A percentile compares a stretch with the other conserved stretches of the same genome.
phyloP scores from a whole-genome alignment of 371 early-diverging fungal species.

The Rhizomucor miehei region DNA sequence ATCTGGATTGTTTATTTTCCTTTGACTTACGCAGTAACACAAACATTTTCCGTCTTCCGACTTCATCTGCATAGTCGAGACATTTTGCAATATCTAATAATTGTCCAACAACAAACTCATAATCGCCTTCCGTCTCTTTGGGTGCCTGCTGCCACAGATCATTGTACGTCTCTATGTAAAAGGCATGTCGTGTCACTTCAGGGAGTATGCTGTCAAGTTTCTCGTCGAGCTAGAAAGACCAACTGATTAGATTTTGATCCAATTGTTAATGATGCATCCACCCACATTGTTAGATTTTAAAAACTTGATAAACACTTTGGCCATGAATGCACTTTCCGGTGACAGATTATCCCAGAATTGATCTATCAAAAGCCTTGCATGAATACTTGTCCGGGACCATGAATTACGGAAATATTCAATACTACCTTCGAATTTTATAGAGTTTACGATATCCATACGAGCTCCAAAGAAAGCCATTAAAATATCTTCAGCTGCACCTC shows the following conservation, averaged over 20 bases:
- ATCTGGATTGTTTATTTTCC: not conserved
- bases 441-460: constrained; percentile 64
- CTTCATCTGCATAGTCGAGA: constrained; percentile 87
- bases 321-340: constrained; percentile 75
- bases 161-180: constrained; percentile 65
- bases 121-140: constrained; percentile 58
- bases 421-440: constrained; percentile 55
- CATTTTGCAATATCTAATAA: constrained; percentile 70
- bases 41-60: constrained; percentile 80
- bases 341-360: constrained; percentile 78
- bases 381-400: not conserved
- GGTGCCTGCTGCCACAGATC: constrained; percentile 57
- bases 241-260: not conserved
- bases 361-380: constrained; percentile 26
- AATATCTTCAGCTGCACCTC: constrained; percentile 64
- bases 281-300: constrained; percentile 49
- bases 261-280: not conserved
- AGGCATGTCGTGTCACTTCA: constrained; percentile 69
- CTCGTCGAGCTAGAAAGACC: constrained; percentile 44
- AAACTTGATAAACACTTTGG: constrained; percentile 60
- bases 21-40: constrained; percentile 66
- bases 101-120: constrained; percentile 77
- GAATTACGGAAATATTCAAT: not conserved
- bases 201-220: constrained; percentile 71
- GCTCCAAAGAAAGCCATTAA: constrained; percentile 65